Base-by-base conservation (phyloP, 805 yeast species). In the Wickerhamiella kurtzmanii region DNA sequence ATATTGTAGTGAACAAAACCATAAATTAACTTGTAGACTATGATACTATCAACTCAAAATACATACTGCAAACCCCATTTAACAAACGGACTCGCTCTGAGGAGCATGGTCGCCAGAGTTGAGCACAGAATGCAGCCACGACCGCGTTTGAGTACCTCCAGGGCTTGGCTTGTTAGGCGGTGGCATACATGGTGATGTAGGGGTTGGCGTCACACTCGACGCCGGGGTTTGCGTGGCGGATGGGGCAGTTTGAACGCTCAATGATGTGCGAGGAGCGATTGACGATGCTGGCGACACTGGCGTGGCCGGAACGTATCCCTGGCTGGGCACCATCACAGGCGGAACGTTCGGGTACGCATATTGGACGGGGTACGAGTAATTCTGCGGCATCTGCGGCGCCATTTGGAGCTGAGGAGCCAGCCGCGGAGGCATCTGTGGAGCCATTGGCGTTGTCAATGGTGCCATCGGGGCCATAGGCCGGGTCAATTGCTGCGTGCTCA, bases 361-460 rank as follows among this genome's bases (percentile, higher is more conserved):
- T 16, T 32, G 49, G 13, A 47, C 21, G 3, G 49, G 49, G 38
- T 16, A 36, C n/a, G n/a, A n/a, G 19, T 43, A 28, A 40, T 39
- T 38, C 21, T 47, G 46, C 20, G 44, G 21, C 20, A 47, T 44
- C n/a, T n/a, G n/a, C n/a, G n/a, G n/a, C n/a, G n/a, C 39, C 40
- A 42, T 3, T 41, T 37, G 38, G 28, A 46, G 20, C 43, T 42
- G 49, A 17, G 38, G 15, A 15, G 40, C 36, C 39, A 41, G 44
- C 22, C 43, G 13, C 42, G 44, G 20, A 41, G 25, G 35, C 17
- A 44, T 37, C 18, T 43, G 25, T 32, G 50, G 45, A 37, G 36
- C 47, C 16, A 37, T 21, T 8, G 21, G 43, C 9, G 38, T 17
- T 8, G 47, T 17, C 42, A 17, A 9, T 19, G 18, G 39, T 32